Evolutionary conservation across 2,329 filamentous ascomycete species (phyloP), one percentile per base, ranked within the genome.

Genomic region (Aureobasidium sp.): DNA sequence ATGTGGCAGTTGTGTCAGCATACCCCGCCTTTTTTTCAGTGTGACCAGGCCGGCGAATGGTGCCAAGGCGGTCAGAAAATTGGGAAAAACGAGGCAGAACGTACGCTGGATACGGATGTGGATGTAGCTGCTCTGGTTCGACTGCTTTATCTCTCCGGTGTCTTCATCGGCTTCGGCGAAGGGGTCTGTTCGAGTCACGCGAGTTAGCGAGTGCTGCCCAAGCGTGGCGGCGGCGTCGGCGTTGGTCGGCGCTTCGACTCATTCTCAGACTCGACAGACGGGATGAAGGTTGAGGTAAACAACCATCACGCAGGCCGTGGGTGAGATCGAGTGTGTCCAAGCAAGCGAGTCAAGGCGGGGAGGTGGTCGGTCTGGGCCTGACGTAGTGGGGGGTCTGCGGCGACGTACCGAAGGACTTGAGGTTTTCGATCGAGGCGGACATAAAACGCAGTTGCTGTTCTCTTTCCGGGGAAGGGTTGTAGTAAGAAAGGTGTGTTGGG

Each of bases 101-200:
- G 75, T 87, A 97, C 93, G 94, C 79, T 99, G 94, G 78, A 97
- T 97, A 81, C 94, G 92, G 80, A 99, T 97, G 82, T 97, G 94
- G 79, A 97, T 96, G 79, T 97, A 96, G 81, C 96, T 95, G 81
- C 96, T 58, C 82, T 96, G 90, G 31, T 47, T 53, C 77, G 89
- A 87, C 84, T 94, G 89, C 82, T 94, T 94, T 77, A 87, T 88
- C 82, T 96, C 90, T 84, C 91, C 92, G 79, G 89, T 91, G 80
- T 96, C 92, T 88, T 97, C 93, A 90, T 97, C 94, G 87, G 92
- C 94, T 90, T 97, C 94, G 88, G 94, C 94, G 91, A 99, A 99
- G 89, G 94, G 94, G 88, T 99, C 94, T 97, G 75, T 71, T 66
- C 59, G 57, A 61, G 49, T 31, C 49, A 56, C 41, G n/a, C 51